Evolutionary conservation across 2,329 filamentous ascomycete genomes (phyloP).

Genomic region (Clonostachys chloroleuca): DNA sequence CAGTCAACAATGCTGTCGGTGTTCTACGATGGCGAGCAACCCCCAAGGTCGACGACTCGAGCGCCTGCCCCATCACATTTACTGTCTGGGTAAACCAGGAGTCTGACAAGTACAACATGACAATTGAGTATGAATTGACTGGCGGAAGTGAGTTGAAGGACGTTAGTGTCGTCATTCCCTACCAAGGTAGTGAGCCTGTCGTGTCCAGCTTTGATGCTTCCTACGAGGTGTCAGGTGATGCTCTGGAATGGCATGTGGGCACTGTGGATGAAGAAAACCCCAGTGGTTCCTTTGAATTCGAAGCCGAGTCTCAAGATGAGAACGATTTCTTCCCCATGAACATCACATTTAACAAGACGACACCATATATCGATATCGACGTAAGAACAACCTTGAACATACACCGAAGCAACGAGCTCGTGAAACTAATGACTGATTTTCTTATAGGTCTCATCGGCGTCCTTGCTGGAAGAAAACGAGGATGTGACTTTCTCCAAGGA

Average conservation of each 20-base stretch:
- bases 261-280: slow-evolving; percentile 77
- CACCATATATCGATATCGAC: slow-evolving; percentile 88
- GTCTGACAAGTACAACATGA: slow-evolving; percentile 79
- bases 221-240: slow-evolving; percentile 91
- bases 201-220: slow-evolving; percentile 92
- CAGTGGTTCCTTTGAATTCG: slow-evolving; percentile 90
- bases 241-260: slow-evolving; percentile 90
- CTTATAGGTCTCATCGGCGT: slow-evolving; percentile 58
- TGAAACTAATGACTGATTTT: slow-evolving; percentile 13
- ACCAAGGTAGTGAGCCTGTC: slow-evolving; percentile 77
- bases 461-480: slow-evolving; percentile 70
- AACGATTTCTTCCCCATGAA: slow-evolving; percentile 98
- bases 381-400: slow-evolving; percentile 50
- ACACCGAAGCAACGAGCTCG: background rate
- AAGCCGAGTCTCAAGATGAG: slow-evolving; percentile 82
- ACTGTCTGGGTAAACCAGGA: slow-evolving; percentile 97
- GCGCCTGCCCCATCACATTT: slow-evolving; percentile 87
- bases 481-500: slow-evolving; percentile 82
- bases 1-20: slow-evolving; percentile 87
- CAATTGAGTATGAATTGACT: slow-evolving; percentile 91
- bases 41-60: slow-evolving; percentile 74
- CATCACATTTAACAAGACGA: slow-evolving; percentile 80
- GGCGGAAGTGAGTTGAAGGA: slow-evolving; percentile 75
- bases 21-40: slow-evolving; percentile 90
- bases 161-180: slow-evolving; percentile 85